Base-by-base conservation (phyloP, 352 stramenopile genomes). In the Sclerospora graminicola region DNA sequence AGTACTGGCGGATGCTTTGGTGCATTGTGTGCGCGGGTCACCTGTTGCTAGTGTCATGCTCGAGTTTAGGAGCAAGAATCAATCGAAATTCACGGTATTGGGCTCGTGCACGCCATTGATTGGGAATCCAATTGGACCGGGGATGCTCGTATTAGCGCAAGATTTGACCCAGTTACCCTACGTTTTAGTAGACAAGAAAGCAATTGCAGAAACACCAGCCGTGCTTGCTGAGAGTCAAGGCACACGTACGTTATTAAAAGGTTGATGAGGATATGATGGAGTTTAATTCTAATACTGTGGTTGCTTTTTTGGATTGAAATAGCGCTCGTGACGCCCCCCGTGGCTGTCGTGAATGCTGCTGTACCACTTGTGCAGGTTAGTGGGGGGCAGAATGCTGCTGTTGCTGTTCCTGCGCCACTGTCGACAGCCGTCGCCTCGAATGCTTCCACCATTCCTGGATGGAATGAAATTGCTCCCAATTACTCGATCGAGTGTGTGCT, bases 401-500 rank as follows among this genome's bases (percentile, higher is more conserved):
- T 48, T 27, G 19, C 53, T 21, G 35, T 36, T 15, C 36, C 54
- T 24, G 51, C 27, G 18, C n/a, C 54, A 6, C 28, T 51, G 14
- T 13, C 57, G 20, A 20, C 47, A 11, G 41, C 38, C 28, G 43
- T 62, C 5, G 36, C 54, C 19, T 86, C 73, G 7, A 89, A 89
- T 28, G 79, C 74, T 5, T 69, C 70, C 20, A 84, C 80, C 41
- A 82, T 91, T 14, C 72, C 75, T 11, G 80, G 80, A 15, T 91
- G 80, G 80, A 81, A 63, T 33, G 77, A 91, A 32, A 83, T 91
- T 38, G 75, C 75, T 5, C 77, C 80, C 0, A 66, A 87, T 38
- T 91, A 91, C 48, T 84, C 79, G 51, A 87, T 91, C 39, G 80
- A 91, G 41, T 85, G 77, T 41, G 76, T 92, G 38, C 60, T 92